A percentile compares a stretch with the other conserved stretches of the same genome.
phyloP scores from a whole-genome alignment of 2,329 filamentous ascomycete genomes.

The Leptosphaerulina australis region DNA sequence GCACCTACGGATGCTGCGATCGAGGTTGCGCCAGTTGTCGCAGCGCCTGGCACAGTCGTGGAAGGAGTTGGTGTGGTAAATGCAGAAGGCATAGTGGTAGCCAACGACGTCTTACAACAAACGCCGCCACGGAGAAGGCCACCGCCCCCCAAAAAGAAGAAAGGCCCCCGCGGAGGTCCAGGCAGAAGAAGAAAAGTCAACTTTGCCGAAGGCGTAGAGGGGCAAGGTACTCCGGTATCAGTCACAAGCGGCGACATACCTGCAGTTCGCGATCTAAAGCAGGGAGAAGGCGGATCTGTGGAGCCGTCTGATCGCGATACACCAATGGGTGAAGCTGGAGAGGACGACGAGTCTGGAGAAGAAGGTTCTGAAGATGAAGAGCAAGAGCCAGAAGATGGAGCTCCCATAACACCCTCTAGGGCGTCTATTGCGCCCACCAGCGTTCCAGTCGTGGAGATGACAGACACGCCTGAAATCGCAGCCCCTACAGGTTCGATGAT shows the following conservation, averaged over 20 bases:
- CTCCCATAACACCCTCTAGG: slow-evolving; percentile 47
- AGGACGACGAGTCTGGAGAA: slow-evolving; percentile 54
- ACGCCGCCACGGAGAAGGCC: slow-evolving; percentile 67
- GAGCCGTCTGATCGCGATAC: slow-evolving; percentile 48
- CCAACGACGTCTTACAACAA: slow-evolving; percentile 52
- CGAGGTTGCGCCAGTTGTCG: slow-evolving; percentile 52
- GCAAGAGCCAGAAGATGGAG: slow-evolving; percentile 55
- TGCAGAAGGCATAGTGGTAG: slow-evolving; percentile 64
- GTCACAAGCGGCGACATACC: slow-evolving; percentile 32
- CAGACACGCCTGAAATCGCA: slow-evolving; percentile 11
- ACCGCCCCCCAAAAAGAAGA: slow-evolving; percentile 79
- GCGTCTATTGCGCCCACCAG: slow-evolving; percentile 21
- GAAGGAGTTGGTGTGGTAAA: slow-evolving; percentile 66
- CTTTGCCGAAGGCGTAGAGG: slow-evolving; percentile 57
- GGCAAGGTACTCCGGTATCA: slow-evolving; percentile 37
- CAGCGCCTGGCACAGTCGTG: slow-evolving; percentile 64
- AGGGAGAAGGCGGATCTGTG: slow-evolving; percentile 49
- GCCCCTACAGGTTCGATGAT: slow-evolving; percentile 8
- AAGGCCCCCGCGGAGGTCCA: slow-evolving; percentile 70
- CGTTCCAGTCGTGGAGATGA: slow-evolving; percentile 21
- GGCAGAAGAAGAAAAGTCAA: slow-evolving; percentile 78
- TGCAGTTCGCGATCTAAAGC: slow-evolving; percentile 37
- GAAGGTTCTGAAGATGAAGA: slow-evolving; percentile 55
- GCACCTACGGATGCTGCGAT: slow-evolving; percentile 61
- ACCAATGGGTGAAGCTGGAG: slow-evolving; percentile 54